A percentile compares a stretch with the other conserved stretches of the same genome.
phyloP scores from a whole-genome alignment of 805 yeast genomes.

The Monosporozyma unispora region DNA sequence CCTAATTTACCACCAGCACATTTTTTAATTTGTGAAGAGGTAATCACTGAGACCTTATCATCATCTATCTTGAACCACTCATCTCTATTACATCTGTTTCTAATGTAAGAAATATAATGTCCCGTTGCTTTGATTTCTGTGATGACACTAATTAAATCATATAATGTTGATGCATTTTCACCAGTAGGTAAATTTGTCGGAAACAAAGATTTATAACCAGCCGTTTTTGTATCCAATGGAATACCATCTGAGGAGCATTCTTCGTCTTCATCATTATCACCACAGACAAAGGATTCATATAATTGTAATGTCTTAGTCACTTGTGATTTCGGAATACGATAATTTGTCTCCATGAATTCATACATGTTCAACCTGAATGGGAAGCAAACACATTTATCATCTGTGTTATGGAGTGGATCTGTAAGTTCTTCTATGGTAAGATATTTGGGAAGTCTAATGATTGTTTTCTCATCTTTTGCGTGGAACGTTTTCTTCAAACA shows the following conservation, averaged over 20 bases:
- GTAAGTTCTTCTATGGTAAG: constrained; percentile 77
- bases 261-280: not conserved
- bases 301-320: not conserved
- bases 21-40: constrained; percentile 67
- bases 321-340: constrained; percentile 19
- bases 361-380: constrained; percentile 85
- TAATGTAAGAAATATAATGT: constrained; percentile 84
- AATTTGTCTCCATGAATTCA: constrained; percentile 70
- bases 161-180: constrained; percentile 81
- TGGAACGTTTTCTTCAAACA: not conserved
- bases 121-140: constrained; percentile 94
- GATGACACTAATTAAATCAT: constrained; percentile 70
- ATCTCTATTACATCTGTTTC: constrained; percentile 60
- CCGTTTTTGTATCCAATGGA: not conserved
- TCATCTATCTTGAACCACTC: constrained; percentile 93
- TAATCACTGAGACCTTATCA: constrained; percentile 68
- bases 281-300: not conserved
- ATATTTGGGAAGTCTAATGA: constrained; percentile 74
- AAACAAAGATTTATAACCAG: not conserved
- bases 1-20: constrained; percentile 96
- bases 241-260: not conserved
- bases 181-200: constrained; percentile 43
- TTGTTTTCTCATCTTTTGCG: constrained; percentile 35
- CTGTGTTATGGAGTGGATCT: constrained; percentile 57
- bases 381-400: constrained; percentile 83